Base-by-base conservation (phyloP, 257 asterid species). In the Solanum pinnatisectum region DNA sequence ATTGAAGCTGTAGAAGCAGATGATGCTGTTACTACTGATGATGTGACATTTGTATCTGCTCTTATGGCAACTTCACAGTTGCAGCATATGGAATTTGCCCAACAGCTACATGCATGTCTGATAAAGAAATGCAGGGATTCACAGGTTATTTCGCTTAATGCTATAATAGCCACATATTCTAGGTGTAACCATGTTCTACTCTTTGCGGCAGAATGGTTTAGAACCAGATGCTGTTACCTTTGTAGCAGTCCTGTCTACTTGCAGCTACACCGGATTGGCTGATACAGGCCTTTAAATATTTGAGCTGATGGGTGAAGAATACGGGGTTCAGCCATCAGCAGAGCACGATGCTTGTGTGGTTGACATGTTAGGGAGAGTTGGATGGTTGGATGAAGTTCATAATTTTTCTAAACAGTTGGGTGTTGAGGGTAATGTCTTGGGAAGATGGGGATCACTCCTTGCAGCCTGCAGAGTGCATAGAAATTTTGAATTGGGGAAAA, bases 351-450 rank as follows among this genome's bases (percentile, higher is more conserved):
- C 95, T 84, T 95, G 98, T 83, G 83, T 95, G 76, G 96, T 95
- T 73, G 99, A 96, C 91, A 93, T 95, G 96, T 91, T 96, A 42
- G 98, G 98, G 88, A 91, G 98, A 92, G 97, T 92, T 67, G 98
- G 99, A 87, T 91, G 96, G 92, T 94, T 95, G 40, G 90, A 77
- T 25, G 98, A 96, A 84, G 99, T 98, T 3, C 94, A 95, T 79
- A 92, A 92, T 37, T 94, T 94, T 89, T 92, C 93, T 76, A 89
- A 83, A 74, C 89, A 87, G 78, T 84, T 96, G 93, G 96, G 94
- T 9, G 90, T 90, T 83, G 93, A 92, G 73, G 94, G 94, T 37
- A 89, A 92, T 86, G 87, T 88, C 23, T 59, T 90, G 63, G 97
- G 94, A 86, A 92, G 93, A 36, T 95, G 98, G 98, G 99, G 98